Base-by-base conservation (phyloP, 1,284 basidiomycete genomes). In the Microbotryomycetes sp. region DNA sequence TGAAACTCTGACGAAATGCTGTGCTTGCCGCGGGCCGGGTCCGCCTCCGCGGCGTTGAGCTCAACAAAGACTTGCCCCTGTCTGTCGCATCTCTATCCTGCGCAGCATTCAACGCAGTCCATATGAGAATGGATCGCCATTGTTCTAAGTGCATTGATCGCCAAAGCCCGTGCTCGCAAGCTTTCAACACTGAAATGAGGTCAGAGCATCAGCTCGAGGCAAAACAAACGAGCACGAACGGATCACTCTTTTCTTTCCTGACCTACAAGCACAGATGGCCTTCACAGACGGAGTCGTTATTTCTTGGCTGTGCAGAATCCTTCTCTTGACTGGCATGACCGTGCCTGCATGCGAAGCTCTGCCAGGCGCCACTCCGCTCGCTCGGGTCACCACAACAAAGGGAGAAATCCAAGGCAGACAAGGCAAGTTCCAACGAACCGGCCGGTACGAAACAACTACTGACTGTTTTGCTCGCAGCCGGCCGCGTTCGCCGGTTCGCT, bases 401-500 rank as follows among this genome's bases (percentile, higher is more conserved):
- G 62, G 62, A 3, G 23, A 41, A 15, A 30, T 64, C 21, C 9
- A n/a, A 0, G 61, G 61, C 2, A 1, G 3, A 0, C 3, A 24
- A 15, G 15, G 57, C 59, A 9, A n/a, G 52, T 46, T 13, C 24
- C 7, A 9, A 24, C 2, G 6, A 23, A 18, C 2, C 26, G 13
- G 1, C 0, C 16, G 13, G n/a, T 26, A 5, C 49, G n/a, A 9
- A 41, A 26, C 1, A 21, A 2, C 23, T 30, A 1, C 46, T 11
- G 16, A 11, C 11, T 13, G 26, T 3, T 24, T 30, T 30, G 7
- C 16, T 21, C 18, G 15, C 58, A 54, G 57, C 13, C 21, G 21
- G 9, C 21, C 30, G 21, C 18, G 57, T 41, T 5, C 52, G 24
- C 26, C 54, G 68, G 16, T 71, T 54, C 30, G 65, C 65, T 11